Evolutionary conservation across 768 basidiomycete species (phyloP).

Genomic region (Boletus huronensis): DNA sequence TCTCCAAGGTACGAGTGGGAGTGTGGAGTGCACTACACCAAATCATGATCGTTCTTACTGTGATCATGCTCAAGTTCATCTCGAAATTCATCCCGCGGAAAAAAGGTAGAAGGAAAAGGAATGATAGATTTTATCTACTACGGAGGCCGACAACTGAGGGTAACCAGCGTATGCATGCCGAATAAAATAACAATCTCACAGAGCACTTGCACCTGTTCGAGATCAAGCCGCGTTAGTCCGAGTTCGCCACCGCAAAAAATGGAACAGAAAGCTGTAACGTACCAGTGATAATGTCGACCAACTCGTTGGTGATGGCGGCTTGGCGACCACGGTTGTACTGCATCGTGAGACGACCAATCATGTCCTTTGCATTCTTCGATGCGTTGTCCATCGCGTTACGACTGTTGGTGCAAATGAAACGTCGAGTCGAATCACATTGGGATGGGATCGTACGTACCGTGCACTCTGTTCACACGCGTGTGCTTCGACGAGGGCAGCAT

Average conservation of each 20-base stretch:
- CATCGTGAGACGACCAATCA: constrained; percentile 86
- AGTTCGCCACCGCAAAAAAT: background rate
- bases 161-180: constrained; percentile 13
- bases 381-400: constrained; percentile 99
- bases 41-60: background rate
- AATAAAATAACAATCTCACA: constrained; percentile 30
- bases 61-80: background rate
- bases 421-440: too few relatives aligned
- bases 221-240: background rate
- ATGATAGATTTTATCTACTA: constrained; percentile 25
- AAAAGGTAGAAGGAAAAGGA: constrained; percentile 10
- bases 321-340: constrained; percentile 99
- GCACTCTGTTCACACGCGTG: constrained; percentile 95
- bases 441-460: constrained; percentile 47
- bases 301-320: constrained; percentile 94
- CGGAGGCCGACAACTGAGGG: constrained; percentile 2
- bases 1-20: background rate
- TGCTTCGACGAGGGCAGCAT: constrained; percentile 87
- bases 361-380: constrained; percentile 95
- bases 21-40: background rate
- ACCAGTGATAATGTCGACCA: constrained; percentile 92
- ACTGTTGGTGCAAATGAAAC: constrained; percentile 31
- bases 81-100: background rate
- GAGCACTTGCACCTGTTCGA: constrained; percentile 46
- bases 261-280: constrained; percentile 19